These are phyloP conservation scores for Solanum microdontum DNA, from an alignment of 257 asterid species.

Conservation along the genomic window DNA sequence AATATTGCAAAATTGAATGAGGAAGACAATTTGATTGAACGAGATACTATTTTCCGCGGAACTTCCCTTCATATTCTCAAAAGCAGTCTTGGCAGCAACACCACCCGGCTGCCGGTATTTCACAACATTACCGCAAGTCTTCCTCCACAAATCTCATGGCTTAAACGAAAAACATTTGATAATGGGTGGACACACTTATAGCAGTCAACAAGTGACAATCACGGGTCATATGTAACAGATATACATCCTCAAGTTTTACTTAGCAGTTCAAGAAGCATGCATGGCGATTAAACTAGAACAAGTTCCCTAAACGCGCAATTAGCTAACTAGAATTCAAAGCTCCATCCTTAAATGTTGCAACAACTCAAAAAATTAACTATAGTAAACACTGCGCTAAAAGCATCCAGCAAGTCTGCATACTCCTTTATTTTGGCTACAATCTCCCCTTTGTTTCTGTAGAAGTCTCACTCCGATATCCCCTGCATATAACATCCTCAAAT, in stretches of 20 bases:
- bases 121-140: background rate
- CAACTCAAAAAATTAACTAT: background rate
- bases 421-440: background rate
- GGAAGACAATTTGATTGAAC: too few species aligned
- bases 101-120: background rate
- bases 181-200: background rate
- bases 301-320: background rate
- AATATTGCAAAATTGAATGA: too few species aligned
- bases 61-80: background rate
- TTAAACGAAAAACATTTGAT: background rate
- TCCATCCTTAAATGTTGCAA: background rate
- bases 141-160: background rate
- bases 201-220: background rate
- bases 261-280: background rate
- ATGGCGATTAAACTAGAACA: background rate
- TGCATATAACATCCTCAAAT: conserved; percentile 6
- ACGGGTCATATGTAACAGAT: background rate
- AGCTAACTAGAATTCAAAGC: background rate
- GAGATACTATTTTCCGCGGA: background rate
- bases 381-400: background rate
- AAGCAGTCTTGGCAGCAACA: background rate
- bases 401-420: background rate
- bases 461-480: conserved; percentile 33
- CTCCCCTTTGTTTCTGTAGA: background rate
- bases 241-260: background rate